Conservation (phyloP, 2,329 filamentous ascomycete genomes). For the Aspergillus persii region DNA sequence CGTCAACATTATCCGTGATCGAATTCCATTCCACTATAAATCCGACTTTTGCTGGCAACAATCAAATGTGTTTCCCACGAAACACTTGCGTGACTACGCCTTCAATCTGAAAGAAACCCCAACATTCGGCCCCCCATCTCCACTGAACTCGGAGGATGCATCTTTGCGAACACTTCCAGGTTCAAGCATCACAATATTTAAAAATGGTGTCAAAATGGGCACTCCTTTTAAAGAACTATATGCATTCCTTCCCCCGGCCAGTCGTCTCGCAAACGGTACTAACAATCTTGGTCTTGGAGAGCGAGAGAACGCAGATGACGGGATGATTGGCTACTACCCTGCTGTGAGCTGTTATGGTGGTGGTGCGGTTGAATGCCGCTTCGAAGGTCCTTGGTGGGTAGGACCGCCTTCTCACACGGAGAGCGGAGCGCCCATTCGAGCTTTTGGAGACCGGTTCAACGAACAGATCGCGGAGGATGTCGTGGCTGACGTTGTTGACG, state of each 20-base stretch:
- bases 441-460: conserved; percentile 75
- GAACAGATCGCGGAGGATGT: conserved; percentile 96
- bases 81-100: conserved; percentile 74
- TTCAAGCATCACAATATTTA: conserved; percentile 85
- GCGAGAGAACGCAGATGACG: conserved; percentile 86
- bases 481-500: conserved; percentile 88
- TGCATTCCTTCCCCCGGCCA: conserved; percentile 87
- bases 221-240: conserved; percentile 85
- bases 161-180: conserved; percentile 83
- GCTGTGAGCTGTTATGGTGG: conserved; percentile 89
- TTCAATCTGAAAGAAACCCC: conserved; percentile 47
- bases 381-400: conserved; percentile 90
- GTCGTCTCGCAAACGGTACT: conserved; percentile 47
- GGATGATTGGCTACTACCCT: conserved; percentile 92
- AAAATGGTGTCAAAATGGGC: conserved; percentile 84
- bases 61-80: conserved; percentile 65
- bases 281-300: conserved; percentile 60
- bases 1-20: conserved; percentile 86
- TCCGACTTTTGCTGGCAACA: conserved; percentile 86
- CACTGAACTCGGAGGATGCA: conserved; percentile 65
- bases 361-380: conserved; percentile 88
- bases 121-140: conserved; percentile 51
- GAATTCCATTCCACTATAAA: conserved; percentile 92
- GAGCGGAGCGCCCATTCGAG: conserved; percentile 47
- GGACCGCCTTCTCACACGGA: conserved; percentile 62